These are phyloP conservation scores for Leccinum griseonigrum DNA, from an alignment of 1,284 basidiomycete species.

Conservation along the genomic window DNA sequence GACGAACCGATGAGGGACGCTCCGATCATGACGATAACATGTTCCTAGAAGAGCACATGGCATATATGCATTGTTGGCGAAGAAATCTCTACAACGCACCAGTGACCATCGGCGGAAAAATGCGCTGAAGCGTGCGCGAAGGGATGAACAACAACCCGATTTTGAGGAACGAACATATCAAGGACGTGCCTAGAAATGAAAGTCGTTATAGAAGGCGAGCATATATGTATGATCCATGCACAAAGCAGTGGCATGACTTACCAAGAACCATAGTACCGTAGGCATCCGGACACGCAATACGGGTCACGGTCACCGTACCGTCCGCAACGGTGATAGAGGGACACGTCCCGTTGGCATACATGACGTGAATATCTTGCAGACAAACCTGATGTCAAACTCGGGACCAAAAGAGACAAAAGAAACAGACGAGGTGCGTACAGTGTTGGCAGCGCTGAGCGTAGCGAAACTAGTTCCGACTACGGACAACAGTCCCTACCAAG, in stretches of 20 bases:
- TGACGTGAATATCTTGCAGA: slow-evolving; percentile 62
- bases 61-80: neutral
- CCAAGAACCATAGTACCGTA: slow-evolving; percentile 72
- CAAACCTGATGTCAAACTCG: slow-evolving; percentile 41
- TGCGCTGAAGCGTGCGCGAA: slow-evolving; percentile 55
- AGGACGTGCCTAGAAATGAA: slow-evolving; percentile 56
- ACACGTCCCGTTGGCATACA: slow-evolving; percentile 81
- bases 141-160: slow-evolving; percentile 77
- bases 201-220: neutral
- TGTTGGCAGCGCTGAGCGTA: slow-evolving; percentile 72
- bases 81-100: slow-evolving; percentile 36
- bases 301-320: slow-evolving; percentile 56
- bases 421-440: slow-evolving; percentile 40
- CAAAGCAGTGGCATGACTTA: slow-evolving; percentile 20
- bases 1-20: slow-evolving; percentile 71
- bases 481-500: slow-evolving; percentile 75
- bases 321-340: slow-evolving; percentile 55
- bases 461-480: slow-evolving; percentile 88
- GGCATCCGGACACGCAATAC: slow-evolving; percentile 73
- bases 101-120: slow-evolving; percentile 84
- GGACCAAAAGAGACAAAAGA: slow-evolving; percentile 20
- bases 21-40: slow-evolving; percentile 74
- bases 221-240: neutral
- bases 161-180: slow-evolving; percentile 80
- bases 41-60: slow-evolving; percentile 43